These are phyloP conservation scores for Polysphondylium violaceum DNA, from an alignment of 78 protist genomes.

Conservation along the genomic window DNA sequence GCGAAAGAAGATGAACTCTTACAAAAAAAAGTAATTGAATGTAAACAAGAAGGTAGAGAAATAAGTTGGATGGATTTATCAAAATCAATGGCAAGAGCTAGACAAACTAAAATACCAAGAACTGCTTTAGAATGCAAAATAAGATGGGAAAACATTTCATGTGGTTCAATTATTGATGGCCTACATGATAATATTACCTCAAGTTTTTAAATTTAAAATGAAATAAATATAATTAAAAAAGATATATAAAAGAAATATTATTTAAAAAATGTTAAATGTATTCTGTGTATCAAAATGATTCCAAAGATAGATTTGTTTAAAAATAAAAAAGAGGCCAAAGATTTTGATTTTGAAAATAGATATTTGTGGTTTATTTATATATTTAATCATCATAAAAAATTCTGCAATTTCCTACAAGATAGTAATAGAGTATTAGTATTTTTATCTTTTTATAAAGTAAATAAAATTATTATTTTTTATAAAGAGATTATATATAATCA, in stretches of 20 bases:
- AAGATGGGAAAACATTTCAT: slow-evolving; percentile 13
- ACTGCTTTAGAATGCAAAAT: slow-evolving; percentile 60
- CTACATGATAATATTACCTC: background rate
- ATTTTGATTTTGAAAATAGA: slow-evolving; percentile 3
- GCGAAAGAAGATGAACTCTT: slow-evolving; percentile 52
- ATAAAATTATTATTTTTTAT: no score
- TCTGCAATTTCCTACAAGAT: no score
- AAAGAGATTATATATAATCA: no score
- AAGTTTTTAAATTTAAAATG: background rate
- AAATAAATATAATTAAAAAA: background rate
- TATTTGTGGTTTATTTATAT: no score
- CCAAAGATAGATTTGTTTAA: background rate
- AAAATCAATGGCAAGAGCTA: slow-evolving; percentile 67
- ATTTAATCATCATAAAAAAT: no score
- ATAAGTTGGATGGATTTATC: slow-evolving; percentile 67
- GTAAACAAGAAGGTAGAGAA: slow-evolving; percentile 41
- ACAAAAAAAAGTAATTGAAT: slow-evolving; percentile 32
- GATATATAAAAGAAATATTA: no score
- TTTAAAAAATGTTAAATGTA: no score
- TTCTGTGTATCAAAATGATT: no score
- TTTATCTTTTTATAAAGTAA: no score
- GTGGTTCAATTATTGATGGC: background rate
- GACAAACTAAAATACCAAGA: slow-evolving; percentile 75
- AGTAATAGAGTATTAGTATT: no score
- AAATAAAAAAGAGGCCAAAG: background rate